phyloP scores from a whole-genome alignment of 768 basidiomycete genomes.

The Suillus paluster region DNA sequence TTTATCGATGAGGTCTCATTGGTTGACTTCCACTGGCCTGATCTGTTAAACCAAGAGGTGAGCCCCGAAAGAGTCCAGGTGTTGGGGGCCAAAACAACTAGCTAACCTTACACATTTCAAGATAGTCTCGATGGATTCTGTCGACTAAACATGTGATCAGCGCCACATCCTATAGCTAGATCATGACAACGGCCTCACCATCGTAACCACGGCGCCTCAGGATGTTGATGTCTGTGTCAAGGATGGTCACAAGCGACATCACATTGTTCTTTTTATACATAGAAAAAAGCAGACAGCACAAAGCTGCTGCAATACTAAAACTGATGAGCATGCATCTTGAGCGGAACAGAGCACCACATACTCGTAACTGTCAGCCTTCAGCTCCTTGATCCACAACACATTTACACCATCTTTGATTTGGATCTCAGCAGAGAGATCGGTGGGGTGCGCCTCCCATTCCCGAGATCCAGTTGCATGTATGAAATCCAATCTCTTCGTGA shows the following conservation, averaged over 20 bases:
- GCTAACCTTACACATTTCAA: no score
- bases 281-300: conserved; percentile 78
- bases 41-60: no score
- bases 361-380: conserved; percentile 86
- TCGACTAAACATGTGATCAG: conserved; percentile 10
- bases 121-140: no score
- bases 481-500: conserved; percentile 60
- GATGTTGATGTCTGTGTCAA: conserved; percentile 83
- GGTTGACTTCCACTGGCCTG: no score
- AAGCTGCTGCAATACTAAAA: conserved; percentile 75
- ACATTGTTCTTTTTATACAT: conserved; percentile 81
- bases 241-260: conserved; percentile 85
- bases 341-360: conserved; percentile 42
- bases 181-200: conserved; percentile 43
- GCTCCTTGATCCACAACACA: conserved; percentile 70
- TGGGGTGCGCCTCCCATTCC: conserved; percentile 35
- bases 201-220: conserved; percentile 82
- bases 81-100: no score
- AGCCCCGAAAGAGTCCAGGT: no score
- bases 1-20: no score
- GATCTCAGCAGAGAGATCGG: conserved; percentile 68
- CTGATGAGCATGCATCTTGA: conserved; percentile 10
- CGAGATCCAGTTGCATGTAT: conserved; percentile 31
- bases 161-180: background rate
- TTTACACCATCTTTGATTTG: conserved; percentile 47